Base-by-base conservation (phyloP, 2,329 filamentous ascomycete genomes). In the Graphiopsis chlorocephala region DNA sequence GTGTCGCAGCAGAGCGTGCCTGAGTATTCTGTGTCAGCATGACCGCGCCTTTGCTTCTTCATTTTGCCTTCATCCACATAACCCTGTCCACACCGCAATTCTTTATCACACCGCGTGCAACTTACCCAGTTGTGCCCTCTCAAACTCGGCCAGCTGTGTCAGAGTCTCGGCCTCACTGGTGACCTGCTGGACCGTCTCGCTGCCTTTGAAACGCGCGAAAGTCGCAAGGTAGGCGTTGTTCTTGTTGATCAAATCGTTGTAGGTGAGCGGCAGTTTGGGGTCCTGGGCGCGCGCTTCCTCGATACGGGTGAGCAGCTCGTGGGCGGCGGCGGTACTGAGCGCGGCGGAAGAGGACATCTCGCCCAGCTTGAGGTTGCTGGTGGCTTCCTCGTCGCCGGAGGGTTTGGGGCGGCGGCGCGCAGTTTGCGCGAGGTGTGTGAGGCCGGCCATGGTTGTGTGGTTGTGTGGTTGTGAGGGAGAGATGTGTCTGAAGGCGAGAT, bases 131-230 rank as follows among this genome's bases (percentile, higher is more conserved):
- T 97, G 92, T 52, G 92, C 93, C 73, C 92, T 87, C 84, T 99
- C 95, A 76, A 98, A 98, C 77, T 93, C 91, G 73, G 92, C 70
- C 50, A 75, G 70, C 25, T 48, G 56, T 35, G 57, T 61, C 33
- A 66, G 20, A 29, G 56, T 64, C 68, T 88, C 87, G 75, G 92
- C 90, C 65, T 89, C 86, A 70, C 90, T 90, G 68, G 97, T 85
- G 72, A 97, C 82, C 66, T 92, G 88, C 79, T 96, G 93, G 33
- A 98, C 92, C n/a, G 92, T 91, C 80, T 97, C 91, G 74, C 97
- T 91, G 70, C 95, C 89, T 81, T 97, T 96, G 85, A 98, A 98
- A 38, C 95, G 91, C 20, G 93, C 90, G 79, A 99, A 99, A 68
- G 93, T 88, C 73, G 97, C 93, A 62, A 98, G 87, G 79, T 99